Evolutionary conservation across 2,329 filamentous ascomycete genomes (phyloP).

Genomic region (Sporothrix schenckii): DNA sequence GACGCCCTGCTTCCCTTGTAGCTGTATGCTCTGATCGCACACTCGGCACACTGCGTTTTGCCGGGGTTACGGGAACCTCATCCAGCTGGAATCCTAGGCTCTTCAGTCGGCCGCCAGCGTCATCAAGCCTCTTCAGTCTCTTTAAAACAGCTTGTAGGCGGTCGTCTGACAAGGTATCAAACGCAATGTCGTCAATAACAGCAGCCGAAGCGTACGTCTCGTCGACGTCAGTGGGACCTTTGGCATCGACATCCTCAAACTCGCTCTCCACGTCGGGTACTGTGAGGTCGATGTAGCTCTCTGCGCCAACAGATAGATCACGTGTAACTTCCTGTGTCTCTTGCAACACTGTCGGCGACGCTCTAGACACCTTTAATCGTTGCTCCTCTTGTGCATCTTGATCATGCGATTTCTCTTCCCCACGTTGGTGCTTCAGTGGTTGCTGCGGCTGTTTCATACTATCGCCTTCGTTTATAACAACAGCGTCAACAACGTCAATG

Average conservation of each 20-base stretch:
- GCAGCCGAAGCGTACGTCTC: not conserved
- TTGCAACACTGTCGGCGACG: not conserved
- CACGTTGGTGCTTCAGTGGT: no score
- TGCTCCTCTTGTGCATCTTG: not conserved
- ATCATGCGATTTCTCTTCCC: not conserved
- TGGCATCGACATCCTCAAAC: not conserved
- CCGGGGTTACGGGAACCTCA: not conserved
- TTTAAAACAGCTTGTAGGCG: not conserved
- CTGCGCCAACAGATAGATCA: not conserved
- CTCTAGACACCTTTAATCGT: not conserved
- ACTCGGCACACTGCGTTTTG: not conserved
- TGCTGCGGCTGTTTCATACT: not conserved
- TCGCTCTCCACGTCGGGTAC: not conserved
- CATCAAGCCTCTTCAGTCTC: not conserved
- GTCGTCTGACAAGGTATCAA: not conserved
- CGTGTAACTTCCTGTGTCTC: not conserved
- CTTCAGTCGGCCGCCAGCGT: not conserved
- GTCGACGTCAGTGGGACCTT: no score
- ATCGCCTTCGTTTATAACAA: not conserved
- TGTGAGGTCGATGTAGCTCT: not conserved
- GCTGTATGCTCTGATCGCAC: constrained; percentile 5
- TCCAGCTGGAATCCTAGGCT: not conserved
- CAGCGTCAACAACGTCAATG: not conserved
- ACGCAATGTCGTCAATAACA: not conserved
- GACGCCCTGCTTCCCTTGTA: not conserved